phyloP scores from a whole-genome alignment of 768 basidiomycete species.

The Pisolithus albus region DNA sequence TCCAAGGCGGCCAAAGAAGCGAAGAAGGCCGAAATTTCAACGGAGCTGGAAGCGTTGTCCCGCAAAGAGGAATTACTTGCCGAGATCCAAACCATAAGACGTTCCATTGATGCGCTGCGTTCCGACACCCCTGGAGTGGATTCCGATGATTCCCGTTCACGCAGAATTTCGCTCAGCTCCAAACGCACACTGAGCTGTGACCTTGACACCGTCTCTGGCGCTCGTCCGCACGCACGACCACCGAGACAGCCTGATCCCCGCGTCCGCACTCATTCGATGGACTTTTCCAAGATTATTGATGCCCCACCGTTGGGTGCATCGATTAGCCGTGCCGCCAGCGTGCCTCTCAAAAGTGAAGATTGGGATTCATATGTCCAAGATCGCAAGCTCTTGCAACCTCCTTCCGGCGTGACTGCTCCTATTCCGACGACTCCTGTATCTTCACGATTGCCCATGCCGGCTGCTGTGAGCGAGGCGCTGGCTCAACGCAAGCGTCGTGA shows the following conservation, averaged over 20 bases:
- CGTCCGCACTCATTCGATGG: constrained; percentile 67
- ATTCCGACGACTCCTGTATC: constrained; percentile 54
- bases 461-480: constrained; percentile 71
- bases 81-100: constrained; percentile 74
- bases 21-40: constrained; percentile 31
- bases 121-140: constrained; percentile 52
- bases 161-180: constrained; percentile 59
- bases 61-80: constrained; percentile 65
- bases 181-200: constrained; percentile 65
- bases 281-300: constrained; percentile 44
- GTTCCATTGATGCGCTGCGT: constrained; percentile 70
- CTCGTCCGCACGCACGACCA: constrained; percentile 57
- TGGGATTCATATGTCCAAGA: constrained; percentile 88
- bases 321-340: constrained; percentile 65
- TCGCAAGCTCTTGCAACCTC: constrained; percentile 78
- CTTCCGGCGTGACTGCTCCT: constrained; percentile 72
- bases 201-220: constrained; percentile 44
- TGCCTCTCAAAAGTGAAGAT: constrained; percentile 65
- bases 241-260: constrained; percentile 66
- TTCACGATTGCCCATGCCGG: constrained; percentile 49
- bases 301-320: constrained; percentile 42
- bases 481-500: constrained; percentile 66
- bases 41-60: constrained; percentile 47
- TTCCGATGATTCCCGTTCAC: constrained; percentile 53
- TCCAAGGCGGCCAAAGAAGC: constrained; percentile 25